Conservation (phyloP, 73 alveolate genomes). For the Paramecium tetraurelia region DNA sequence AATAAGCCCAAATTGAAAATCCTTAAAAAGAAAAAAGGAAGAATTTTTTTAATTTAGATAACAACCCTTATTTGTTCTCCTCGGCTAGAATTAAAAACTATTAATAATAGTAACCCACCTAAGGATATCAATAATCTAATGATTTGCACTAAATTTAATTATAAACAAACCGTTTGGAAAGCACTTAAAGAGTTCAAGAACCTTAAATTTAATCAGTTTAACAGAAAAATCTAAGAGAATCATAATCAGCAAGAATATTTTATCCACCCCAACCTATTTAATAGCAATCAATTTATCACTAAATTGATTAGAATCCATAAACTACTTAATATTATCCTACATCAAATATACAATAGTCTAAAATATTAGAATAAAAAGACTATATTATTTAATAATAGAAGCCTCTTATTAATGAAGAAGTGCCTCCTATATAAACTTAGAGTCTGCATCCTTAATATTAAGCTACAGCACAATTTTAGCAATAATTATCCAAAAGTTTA, state of each 20-base stretch:
- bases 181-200: not conserved
- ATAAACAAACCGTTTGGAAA: not conserved
- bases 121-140: not conserved
- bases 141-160: not conserved
- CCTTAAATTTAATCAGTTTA: not conserved
- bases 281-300: not conserved
- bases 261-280: not conserved
- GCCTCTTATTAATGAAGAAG: not conserved
- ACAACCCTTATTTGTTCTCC: not conserved
- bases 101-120: not conserved
- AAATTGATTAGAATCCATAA: not conserved
- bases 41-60: not conserved
- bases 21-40: not conserved
- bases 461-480: not conserved
- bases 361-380: not conserved
- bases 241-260: not conserved
- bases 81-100: not conserved
- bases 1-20: not conserved
- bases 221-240: not conserved
- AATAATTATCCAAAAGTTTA: not conserved
- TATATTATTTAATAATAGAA: not conserved
- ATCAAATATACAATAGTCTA: not conserved
- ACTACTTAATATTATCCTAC: not conserved
- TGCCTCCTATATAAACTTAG: not conserved
- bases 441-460: not conserved